Conservation (phyloP, 176 grass and related monocot species). For the Sorghum bicolor region Sorghum_bicolor_NCBIv3 NC_012879.2:58670501-58671000, state of each 20-base stretch:
- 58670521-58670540: neutral
- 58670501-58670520: neutral
- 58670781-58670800: neutral
- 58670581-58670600: neutral
- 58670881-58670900: neutral
- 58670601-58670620: neutral
- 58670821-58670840: neutral
- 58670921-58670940: neutral
- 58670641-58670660: neutral
- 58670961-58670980: neutral
- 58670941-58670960: neutral
- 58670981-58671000: neutral
- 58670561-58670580: neutral
- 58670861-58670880: slow-evolving; percentile 11
- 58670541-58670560: neutral
- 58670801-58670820: neutral
- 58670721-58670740: neutral
- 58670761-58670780: too few relatives aligned
- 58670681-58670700: neutral
- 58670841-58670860: neutral
- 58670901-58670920: neutral
- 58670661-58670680: neutral
- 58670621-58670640: neutral
- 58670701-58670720: neutral
- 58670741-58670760: neutral